Base-by-base conservation (phyloP, 208 protist species). In the Leishmania amazonensis region DNA sequence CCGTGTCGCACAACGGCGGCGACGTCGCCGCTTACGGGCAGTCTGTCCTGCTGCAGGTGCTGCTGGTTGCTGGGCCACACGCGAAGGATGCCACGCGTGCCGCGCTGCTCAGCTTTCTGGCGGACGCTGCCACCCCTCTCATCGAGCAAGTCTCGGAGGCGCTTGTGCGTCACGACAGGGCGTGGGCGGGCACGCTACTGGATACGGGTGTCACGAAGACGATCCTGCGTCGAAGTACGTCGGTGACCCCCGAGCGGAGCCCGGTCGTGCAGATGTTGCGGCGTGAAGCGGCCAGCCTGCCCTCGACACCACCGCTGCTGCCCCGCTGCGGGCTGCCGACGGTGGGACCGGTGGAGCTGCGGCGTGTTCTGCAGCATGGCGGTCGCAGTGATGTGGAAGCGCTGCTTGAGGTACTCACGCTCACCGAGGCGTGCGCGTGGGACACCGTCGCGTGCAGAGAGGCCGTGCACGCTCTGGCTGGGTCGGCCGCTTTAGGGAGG, bases 191-290 rank as follows among this genome's bases (percentile, higher is more conserved):
- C 19, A 75, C 89, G 3, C 82, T 96, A 28, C 80, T 89, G 3
- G 91, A 96, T 13, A 88, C 88, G 15, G 95, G 91, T 42, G 78
- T 96, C 0, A 81, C 86, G 13, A 86, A 94, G 45, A 85, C 85
- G 28, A 83, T 91, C 15, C 45, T 84, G 58, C 80, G 58, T 21
- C 80, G 80, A 71, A 72, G 78, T 40, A 58, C 57, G 17, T 13
- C 81, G 7, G 67, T 19, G 19, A 80, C 54, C 0, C 57, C 79
- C 11, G 76, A 78, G 80, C 80, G 83, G n/a, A 85, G 83, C 38
- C 85, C 85, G 5, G 80, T 88, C 9, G 78, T 85, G 54, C 76
- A 81, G 51, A 75, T 84, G 77, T 38, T 83, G 76, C 62, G 79
- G 19, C 67, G 74, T 65, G 81, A 75, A 60, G 81, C 72, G 13